Base-by-base conservation (phyloP, 805 yeast species). In the Wickerhamomyces hampshirensis region DNA sequence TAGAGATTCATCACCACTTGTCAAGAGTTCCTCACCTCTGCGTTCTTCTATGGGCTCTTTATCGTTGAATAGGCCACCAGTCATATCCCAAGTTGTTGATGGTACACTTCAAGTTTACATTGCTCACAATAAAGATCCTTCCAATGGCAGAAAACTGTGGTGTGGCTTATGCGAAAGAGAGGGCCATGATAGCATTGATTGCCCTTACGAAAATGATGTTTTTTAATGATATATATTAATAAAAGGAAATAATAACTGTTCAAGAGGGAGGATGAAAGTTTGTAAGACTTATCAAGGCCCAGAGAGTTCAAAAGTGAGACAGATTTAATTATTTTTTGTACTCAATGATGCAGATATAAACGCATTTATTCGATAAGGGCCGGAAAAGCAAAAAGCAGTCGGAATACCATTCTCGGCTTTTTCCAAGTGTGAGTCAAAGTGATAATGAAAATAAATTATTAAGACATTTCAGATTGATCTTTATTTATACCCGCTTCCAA, bases 91-190 rank as follows among this genome's bases (percentile, higher is more conserved):
- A 28, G 46, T 56, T 18, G 46, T 59, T 26, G 60, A 55, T 42
- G 64, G 63, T 2, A 58, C 55, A 2, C 56, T 73, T 19, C 75
- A 73, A 21, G 65, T 78, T 1, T 76, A 73, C 39, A 56, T 61
- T 27, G 83, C 86, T 0, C 62, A 64, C 4, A 55, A 48, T 15
- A 53, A 60, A 11, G 93, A 86, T 55, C 83, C 89, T 1, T 68
- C 88, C 0, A 77, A 76, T 2, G 96, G 96, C 2, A 69, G 89
- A 30, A 64, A 64, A 18, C 69, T 75, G 43, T 91, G 96, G 95
- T 91, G 98, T 63, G 96, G 95, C 0, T 66, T 87, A 35, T 91
- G 98, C 62, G 98, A 91, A 57, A 66, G 86, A 37, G 79, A 76
- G 30, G 98, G 98, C 1, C 98, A 91, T 55, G 80, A 78, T 32